These are phyloP conservation scores for Parathielavia appendiculata DNA, from an alignment of 495 filamentous ascomycete genomes.

Conservation along the genomic window DNA sequence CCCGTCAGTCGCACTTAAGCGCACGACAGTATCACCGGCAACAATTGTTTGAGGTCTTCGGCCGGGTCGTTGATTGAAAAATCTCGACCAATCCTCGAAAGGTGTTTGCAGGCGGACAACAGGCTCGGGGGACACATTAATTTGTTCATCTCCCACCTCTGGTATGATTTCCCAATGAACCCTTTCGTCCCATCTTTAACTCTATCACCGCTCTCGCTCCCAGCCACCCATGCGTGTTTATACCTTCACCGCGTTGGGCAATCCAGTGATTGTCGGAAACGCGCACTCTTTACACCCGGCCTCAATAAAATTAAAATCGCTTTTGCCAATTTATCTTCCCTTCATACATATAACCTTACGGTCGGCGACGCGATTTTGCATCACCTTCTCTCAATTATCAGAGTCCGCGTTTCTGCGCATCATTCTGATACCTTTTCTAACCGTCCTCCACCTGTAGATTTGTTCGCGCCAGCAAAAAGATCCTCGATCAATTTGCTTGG, in stretches of 20 bases:
- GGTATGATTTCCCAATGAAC: constrained; percentile 51
- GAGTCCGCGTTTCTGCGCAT: neutral
- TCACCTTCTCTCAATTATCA: neutral
- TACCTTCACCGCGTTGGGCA: constrained; percentile 14
- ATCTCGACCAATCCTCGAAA: constrained; percentile 25
- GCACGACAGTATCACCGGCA: constrained; percentile 1
- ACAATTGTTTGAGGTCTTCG: constrained; percentile 7
- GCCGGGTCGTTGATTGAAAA: constrained; percentile 33
- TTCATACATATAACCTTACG: constrained; percentile 4
- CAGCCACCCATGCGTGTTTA: neutral
- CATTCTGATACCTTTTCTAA: constrained; percentile 12
- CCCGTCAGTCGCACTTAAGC: constrained; percentile 11
- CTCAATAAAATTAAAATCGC: neutral
- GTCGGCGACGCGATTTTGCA: neutral
- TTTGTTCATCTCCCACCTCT: constrained; percentile 91
- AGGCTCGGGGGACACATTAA: constrained; percentile 89
- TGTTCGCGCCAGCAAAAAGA: constrained; percentile 22
- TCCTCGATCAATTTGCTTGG: constrained; percentile 19
- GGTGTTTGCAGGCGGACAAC: constrained; percentile 35
- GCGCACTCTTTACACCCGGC: neutral
- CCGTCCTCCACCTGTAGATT: constrained; percentile 13
- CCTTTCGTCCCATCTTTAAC: constrained; percentile 1
- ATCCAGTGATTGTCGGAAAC: neutral
- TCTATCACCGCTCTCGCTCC: neutral
- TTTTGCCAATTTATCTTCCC: neutral